Evolutionary conservation across 2,329 filamentous ascomycete species (phyloP), one percentile per base, ranked within the genome.

Genomic region (Cytospora schulzeri): DNA sequence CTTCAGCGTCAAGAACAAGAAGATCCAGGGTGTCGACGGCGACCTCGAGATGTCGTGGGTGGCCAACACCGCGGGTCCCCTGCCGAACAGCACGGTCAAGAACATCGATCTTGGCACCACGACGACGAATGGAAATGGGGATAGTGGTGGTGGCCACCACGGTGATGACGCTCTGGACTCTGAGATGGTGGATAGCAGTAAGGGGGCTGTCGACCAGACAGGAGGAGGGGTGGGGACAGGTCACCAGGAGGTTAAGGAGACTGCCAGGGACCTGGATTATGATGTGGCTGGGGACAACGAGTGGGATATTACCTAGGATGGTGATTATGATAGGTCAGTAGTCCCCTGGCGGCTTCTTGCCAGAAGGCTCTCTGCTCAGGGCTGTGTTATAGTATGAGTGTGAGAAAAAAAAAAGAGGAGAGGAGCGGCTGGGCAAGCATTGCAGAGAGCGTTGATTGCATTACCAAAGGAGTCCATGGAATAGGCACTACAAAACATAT

Each of bases 31-130:
- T 8, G 77, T 91, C 14, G 77, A 82, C 1, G 87, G 85, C 51
- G 84, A 83, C 55, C 84, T 92, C 15, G 87, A 91, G 62, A 74
- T 91, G 48, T 75, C 83, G 1, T 94, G 91, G 91, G 81, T 80
- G 28, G 68, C 69, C n/a, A 78, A 70, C 41, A 68, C 74, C 15
- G 66, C 73, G 6, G 60, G 63, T 1, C 60, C 66, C 3, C 28
- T 66, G n/a, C 68, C 71, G 0, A 70, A 71, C 7, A 70, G 70
- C 22, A 68, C 68, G n/a, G 35, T 59, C 8, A 60, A 63, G 26
- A 62, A 67, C 22, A 64, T 59, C 52, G 63, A 63, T 50, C 56
- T 61, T 33, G 63, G 38, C 19, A 62, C 68, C 6, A 66, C 58
- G 19, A 66, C 50, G 3, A 50, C 56, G 15, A 66, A 45, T 50